Evolutionary conservation across 345 rosid species (phyloP).

Genomic region (Nasturtium officinale): DNA sequence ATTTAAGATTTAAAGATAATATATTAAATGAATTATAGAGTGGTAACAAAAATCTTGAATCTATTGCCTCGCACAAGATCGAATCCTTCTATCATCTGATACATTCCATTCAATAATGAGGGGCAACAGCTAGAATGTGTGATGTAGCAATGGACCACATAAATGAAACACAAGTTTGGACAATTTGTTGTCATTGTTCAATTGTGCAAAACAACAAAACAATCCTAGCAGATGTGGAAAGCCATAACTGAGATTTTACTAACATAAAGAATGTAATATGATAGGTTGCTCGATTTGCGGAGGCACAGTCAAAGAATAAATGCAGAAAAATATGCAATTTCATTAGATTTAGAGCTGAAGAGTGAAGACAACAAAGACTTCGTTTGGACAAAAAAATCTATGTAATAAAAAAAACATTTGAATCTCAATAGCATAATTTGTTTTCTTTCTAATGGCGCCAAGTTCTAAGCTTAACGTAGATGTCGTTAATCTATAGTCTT

Average conservation of each 20-base stretch:
- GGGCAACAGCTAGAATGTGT: constrained; percentile 35
- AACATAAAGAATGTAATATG: constrained; percentile 8
- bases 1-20: no score
- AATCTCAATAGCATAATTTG: neutral
- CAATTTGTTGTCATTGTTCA: neutral
- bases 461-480: neutral
- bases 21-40: no score
- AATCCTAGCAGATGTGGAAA: neutral
- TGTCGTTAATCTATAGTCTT: neutral
- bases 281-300: constrained; percentile 14
- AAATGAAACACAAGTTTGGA: constrained; percentile 11
- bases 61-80: neutral
- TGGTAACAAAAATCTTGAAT: neutral
- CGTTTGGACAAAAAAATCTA: no score
- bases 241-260: neutral
- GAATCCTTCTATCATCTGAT: neutral
- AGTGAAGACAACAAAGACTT: no score
- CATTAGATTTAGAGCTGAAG: neutral
- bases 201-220: constrained; percentile 12
- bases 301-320: neutral
- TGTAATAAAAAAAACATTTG: neutral
- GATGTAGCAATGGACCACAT: constrained; percentile 38
- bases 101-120: constrained; percentile 12
- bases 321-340: neutral
- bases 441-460: neutral